Percentiles rank a stretch among this genome's conserved stretches.
Evolutionary conservation across 768 basidiomycete species (phyloP).

Genomic region (Cystofilobasidium capitatum): DNA sequence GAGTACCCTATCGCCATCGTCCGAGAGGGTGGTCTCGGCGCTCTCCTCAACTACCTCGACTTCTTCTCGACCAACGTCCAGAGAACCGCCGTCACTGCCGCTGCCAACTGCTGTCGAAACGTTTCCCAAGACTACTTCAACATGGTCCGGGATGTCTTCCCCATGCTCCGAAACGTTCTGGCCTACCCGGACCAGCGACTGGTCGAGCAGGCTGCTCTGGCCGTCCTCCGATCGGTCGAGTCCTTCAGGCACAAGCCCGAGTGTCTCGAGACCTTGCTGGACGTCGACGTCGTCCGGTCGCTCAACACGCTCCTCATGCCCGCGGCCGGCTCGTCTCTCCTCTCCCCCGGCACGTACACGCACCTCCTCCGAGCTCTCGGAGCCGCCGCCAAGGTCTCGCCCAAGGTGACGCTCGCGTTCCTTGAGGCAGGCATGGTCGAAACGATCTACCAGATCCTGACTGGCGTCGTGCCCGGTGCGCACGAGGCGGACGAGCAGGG

Average conservation of each 20-base stretch:
- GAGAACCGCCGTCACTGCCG: constrained; percentile 89
- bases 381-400: constrained; percentile 75
- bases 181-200: constrained; percentile 87
- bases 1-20: constrained; percentile 94
- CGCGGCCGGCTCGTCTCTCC: constrained; percentile 66
- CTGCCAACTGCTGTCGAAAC: constrained; percentile 91
- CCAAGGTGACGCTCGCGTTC: constrained; percentile 73
- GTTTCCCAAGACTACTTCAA: constrained; percentile 77
- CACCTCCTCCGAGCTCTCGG: constrained; percentile 75
- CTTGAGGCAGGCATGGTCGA: constrained; percentile 87
- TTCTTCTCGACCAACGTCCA: constrained; percentile 98
- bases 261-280: constrained; percentile 76
- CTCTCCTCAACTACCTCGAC: constrained; percentile 88
- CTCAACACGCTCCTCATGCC: constrained; percentile 77
- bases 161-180: constrained; percentile 85
- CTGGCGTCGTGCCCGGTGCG: constrained; percentile 75
- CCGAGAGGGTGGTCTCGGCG: constrained; percentile 85
- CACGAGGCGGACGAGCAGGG: constrained; percentile 47
- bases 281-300: constrained; percentile 60
- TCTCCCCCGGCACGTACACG: constrained; percentile 80
- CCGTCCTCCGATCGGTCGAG: constrained; percentile 87
- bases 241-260: constrained; percentile 78
- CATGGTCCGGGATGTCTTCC: constrained; percentile 71
- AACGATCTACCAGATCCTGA: constrained; percentile 87
- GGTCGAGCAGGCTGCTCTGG: constrained; percentile 93